A percentile compares a stretch with the other conserved stretches of the same genome.
phyloP scores from a whole-genome alignment of 352 stramenopile species.

The Vaucheria bursata region DNA sequence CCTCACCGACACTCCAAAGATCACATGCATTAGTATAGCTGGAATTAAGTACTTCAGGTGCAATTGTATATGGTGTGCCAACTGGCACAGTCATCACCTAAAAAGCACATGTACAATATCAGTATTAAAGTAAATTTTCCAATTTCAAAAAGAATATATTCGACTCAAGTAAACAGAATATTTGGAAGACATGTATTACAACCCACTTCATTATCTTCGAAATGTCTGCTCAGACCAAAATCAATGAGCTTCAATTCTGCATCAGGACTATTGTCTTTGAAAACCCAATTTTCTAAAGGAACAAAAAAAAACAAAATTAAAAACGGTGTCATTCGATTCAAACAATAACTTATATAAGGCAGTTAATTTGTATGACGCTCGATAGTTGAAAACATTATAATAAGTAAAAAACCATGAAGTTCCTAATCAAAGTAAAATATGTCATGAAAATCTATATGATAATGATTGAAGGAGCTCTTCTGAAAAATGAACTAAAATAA shows the following conservation, averaged over 20 bases:
- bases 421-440: too few relatives aligned
- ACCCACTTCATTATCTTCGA: constrained; percentile 29
- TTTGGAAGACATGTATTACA: too few relatives aligned
- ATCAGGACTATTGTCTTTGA: constrained; percentile 68
- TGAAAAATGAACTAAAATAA: too few relatives aligned
- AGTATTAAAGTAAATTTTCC: too few relatives aligned
- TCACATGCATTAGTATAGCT: constrained; percentile 85
- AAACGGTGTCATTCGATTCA: constrained; percentile 27
- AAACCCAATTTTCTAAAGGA: constrained; percentile 79
- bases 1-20: constrained; percentile 70
- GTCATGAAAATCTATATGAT: too few relatives aligned
- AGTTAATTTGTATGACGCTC: not conserved
- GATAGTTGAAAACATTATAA: too few relatives aligned
- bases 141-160: too few relatives aligned
- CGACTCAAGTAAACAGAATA: too few relatives aligned
- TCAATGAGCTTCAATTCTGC: constrained; percentile 85
- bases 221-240: constrained; percentile 70
- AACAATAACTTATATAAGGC: constrained; percentile 15
- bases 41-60: constrained; percentile 77
- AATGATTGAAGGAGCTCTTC: too few relatives aligned
- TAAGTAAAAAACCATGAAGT: too few relatives aligned
- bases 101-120: too few relatives aligned
- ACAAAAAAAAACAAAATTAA: too few relatives aligned
- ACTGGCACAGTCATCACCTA: constrained; percentile 82
- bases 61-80: constrained; percentile 86